Evolutionary conservation across 139 green algal species (phyloP).

Genomic region (Spirogloea muscicola): DNA sequence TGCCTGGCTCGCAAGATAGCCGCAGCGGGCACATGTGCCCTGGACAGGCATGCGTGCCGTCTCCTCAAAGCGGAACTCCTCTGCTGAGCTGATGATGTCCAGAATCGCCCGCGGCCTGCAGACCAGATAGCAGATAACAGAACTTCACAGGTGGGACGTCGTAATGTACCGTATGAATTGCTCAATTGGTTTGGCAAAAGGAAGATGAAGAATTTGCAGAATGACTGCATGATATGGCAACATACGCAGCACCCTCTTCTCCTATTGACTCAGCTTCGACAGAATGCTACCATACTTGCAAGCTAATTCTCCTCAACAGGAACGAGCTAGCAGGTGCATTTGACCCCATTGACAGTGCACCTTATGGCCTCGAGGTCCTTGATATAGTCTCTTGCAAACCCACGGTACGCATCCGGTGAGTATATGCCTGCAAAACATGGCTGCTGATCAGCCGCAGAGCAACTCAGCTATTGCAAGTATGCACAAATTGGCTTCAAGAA

Average conservation of each 20-base stretch:
- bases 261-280: not conserved
- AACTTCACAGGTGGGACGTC: not conserved
- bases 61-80: conserved; percentile 41
- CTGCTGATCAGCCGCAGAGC: not conserved
- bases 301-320: not conserved
- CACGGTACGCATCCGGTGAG: conserved; percentile 85
- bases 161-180: not conserved
- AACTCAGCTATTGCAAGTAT: not conserved
- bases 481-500: not conserved
- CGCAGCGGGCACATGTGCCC: conserved; percentile 45
- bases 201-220: not conserved
- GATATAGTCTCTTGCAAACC: conserved; percentile 86
- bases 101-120: conserved; percentile 46
- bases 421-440: conserved; percentile 63
- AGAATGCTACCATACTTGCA: conserved; percentile 1
- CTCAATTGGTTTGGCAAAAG: not conserved
- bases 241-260: not conserved
- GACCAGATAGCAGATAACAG: not conserved
- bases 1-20: conserved; percentile 53
- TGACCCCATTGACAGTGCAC: conserved; percentile 10
- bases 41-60: conserved; percentile 47
- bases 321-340: not conserved
- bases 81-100: conserved; percentile 53
- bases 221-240: not conserved
- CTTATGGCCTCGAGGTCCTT: conserved; percentile 85